Percentiles rank a stretch among this genome's conserved stretches.
Evolutionary conservation across 805 yeast genomes (phyloP).

Genomic region (Candida lessepsii): DNA sequence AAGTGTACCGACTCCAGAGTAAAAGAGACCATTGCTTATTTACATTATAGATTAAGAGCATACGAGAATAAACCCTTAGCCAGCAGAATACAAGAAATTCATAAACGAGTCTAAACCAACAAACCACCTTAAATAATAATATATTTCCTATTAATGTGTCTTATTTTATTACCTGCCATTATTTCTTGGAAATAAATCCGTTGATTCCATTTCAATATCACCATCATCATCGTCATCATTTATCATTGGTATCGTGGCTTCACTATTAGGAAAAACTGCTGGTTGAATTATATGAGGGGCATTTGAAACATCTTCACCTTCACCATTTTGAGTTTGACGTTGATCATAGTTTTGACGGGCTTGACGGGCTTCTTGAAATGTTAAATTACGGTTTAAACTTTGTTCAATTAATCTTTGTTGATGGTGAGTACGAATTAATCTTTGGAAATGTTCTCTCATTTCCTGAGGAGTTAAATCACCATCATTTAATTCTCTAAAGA

Average conservation of each 20-base stretch:
- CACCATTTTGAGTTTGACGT: background rate
- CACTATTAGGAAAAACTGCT: slow-evolving; percentile 37
- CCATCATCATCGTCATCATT: slow-evolving; percentile 22
- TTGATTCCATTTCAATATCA: slow-evolving; percentile 33
- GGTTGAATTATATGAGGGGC: slow-evolving; percentile 45
- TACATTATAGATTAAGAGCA: slow-evolving; percentile 17
- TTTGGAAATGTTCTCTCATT: slow-evolving; percentile 33
- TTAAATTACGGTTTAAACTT: slow-evolving; percentile 7
- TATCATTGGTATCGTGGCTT: slow-evolving; percentile 18
- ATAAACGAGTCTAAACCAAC: background rate
- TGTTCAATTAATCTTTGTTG: slow-evolving; percentile 21
- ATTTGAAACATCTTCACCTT: slow-evolving; percentile 18
- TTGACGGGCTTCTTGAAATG: slow-evolving; percentile 7
- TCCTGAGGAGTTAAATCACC: slow-evolving; percentile 32
- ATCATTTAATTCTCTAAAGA: slow-evolving; percentile 28
- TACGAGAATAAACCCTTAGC: slow-evolving; percentile 5
- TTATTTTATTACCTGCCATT: slow-evolving; percentile 2
- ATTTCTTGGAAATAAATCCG: slow-evolving; percentile 24
- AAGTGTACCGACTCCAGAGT: slow-evolving; percentile 12
- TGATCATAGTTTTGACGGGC: background rate
- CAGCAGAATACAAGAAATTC: background rate
- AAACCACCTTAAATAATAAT: background rate
- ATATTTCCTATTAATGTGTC: slow-evolving; percentile 3
- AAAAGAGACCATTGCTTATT: slow-evolving; percentile 21
- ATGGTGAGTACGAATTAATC: slow-evolving; percentile 27